phyloP scores from a whole-genome alignment of 108 stramenopile species.

The Stephanodiscus triporus region DNA sequence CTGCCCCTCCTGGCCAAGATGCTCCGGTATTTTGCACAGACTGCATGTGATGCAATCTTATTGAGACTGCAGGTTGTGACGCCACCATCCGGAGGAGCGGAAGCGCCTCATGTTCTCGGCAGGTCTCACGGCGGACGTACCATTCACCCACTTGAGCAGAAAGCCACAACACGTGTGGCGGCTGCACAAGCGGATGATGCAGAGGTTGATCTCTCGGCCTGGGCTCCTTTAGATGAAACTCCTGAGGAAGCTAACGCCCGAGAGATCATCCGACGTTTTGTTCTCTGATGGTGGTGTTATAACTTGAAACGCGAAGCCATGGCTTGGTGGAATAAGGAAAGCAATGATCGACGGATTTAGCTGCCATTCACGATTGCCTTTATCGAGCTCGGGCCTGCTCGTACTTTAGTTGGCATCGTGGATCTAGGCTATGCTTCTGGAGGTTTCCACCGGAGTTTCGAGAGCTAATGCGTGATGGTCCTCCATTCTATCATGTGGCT shows the following conservation, averaged over 20 bases:
- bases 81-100: too few species aligned
- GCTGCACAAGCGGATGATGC: background rate
- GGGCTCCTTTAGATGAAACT: too few species aligned
- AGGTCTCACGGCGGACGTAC: background rate
- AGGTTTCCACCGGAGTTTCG: slow-evolving; percentile 21
- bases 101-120: too few species aligned
- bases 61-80: too few species aligned
- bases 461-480: slow-evolving; percentile 17
- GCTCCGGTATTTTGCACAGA: background rate
- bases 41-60: too few species aligned
- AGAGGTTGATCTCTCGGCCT: too few species aligned
- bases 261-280: too few species aligned
- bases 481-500: background rate
- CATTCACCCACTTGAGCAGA: background rate
- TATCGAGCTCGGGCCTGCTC: too few species aligned
- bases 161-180: background rate
- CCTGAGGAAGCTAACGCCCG: too few species aligned
- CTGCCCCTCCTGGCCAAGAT: background rate
- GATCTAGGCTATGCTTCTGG: slow-evolving; percentile 34
- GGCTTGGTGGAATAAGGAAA: too few species aligned
- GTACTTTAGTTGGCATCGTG: slow-evolving; percentile 21
- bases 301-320: too few species aligned
- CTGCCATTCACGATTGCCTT: background rate
- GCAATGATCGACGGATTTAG: slow-evolving; percentile 4
- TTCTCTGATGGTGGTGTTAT: too few species aligned